Evolutionary conservation across 768 basidiomycete genomes (phyloP).

Genomic region (Kwoniella dejecticola): DNA sequence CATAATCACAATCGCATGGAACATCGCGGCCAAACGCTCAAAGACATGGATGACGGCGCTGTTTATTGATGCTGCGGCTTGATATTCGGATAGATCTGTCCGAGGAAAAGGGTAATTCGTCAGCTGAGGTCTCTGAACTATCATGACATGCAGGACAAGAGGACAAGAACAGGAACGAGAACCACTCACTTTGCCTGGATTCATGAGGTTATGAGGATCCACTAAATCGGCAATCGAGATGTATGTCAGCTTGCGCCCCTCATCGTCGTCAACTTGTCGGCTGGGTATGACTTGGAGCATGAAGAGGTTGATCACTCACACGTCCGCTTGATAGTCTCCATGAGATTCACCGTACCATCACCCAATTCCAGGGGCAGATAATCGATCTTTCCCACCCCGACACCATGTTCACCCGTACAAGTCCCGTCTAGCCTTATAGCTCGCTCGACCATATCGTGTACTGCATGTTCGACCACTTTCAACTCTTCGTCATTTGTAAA

Average conservation of each 20-base stretch:
- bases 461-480: constrained; percentile 47
- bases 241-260: too few species aligned
- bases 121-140: background rate
- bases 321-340: constrained; percentile 79
- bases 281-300: too few species aligned
- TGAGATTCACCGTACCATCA: constrained; percentile 73
- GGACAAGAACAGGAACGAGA: too few species aligned
- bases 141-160: too few species aligned
- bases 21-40: too few species aligned
- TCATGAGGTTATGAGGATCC: constrained; percentile 79
- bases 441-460: constrained; percentile 57
- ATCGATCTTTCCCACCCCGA: constrained; percentile 81
- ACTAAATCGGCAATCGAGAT: constrained; percentile 21
- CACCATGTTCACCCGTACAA: constrained; percentile 71
- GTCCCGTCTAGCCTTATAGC: constrained; percentile 58
- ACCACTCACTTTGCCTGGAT: constrained; percentile 70
- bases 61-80: constrained; percentile 33
- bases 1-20: too few species aligned
- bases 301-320: too few species aligned
- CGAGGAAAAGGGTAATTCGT: background rate
- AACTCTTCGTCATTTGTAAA: constrained; percentile 46
- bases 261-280: too few species aligned
- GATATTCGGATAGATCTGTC: constrained; percentile 51
- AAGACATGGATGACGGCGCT: too few species aligned
- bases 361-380: constrained; percentile 85